Evolutionary conservation across 257 asterid genomes (phyloP), one percentile per base, ranked within the genome.

Genomic region (Thymus quinquecostatus): DNA sequence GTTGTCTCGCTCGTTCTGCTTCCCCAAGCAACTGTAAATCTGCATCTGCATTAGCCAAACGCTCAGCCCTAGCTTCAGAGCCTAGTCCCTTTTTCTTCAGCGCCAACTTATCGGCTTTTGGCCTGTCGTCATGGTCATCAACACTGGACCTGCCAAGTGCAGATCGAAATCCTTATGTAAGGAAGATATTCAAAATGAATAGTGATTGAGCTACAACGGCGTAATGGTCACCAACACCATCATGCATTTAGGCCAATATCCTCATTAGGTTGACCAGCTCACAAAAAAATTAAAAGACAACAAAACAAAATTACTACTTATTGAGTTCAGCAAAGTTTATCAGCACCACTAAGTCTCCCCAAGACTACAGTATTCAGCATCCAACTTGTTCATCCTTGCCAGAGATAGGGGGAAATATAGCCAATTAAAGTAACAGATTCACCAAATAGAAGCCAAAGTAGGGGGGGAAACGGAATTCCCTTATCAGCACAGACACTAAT

Each of bases 51-150:
- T 82, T 87, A 78, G 84, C 94, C 87, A 89, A 68, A 66, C 85
- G 96, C 72, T 88, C 95, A 64, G 96, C 97, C 82, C 88, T 89
- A 50, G 87, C 96, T 83, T 91, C 89, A 8, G 99, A 95, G 59
- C 99, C 99, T 71, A 95, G 70, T 69, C 99, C 99, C 68, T 81
- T 94, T 80, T 85, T 89, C 90, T 84, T 94, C 81, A 95, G 60
- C 14, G 87, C 84, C 78, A 95, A 81, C 66, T 84, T 91, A 59
- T 88, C 96, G 61, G 74, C 83, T 83, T 87, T 89, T 73, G 88
- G 95, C 79, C 33, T 75, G 56, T 86, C 97, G 49, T 91, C 88
- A 66, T 53, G 78, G 55, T 76, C 78, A 48, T 78, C 87, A 44
- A 48, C 81, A 49, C 65, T 69, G 53, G 92, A 83, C 86, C 98